These are phyloP conservation scores for Colletotrichum caudatum DNA, from an alignment of 2,329 filamentous ascomycete species.

Conservation along the genomic window DNA sequence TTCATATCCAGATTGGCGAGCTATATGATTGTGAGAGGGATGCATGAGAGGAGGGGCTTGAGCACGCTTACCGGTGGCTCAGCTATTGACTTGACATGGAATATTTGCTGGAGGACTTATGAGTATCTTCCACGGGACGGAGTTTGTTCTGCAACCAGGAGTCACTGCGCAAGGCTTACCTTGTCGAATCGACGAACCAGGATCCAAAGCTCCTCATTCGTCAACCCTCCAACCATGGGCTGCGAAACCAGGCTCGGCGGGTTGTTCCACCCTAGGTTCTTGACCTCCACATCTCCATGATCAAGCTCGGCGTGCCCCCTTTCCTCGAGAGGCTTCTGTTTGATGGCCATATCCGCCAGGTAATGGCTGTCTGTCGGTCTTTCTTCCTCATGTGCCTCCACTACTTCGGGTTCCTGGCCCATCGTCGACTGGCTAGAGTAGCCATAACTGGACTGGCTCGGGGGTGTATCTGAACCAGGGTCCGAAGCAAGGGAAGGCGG, in stretches of 20 bases:
- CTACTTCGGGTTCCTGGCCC: slow-evolving; percentile 47
- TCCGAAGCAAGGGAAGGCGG: background rate
- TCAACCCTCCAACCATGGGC: slow-evolving; percentile 74
- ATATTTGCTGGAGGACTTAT: slow-evolving; percentile 63
- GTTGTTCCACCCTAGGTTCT: slow-evolving; percentile 78
- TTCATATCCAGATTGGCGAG: slow-evolving; percentile 82
- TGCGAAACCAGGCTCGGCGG: slow-evolving; percentile 65
- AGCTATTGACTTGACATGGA: slow-evolving; percentile 75
- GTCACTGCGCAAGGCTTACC: slow-evolving; percentile 9
- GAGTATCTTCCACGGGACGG: slow-evolving; percentile 1
- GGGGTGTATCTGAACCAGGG: background rate
- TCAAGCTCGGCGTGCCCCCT: slow-evolving; percentile 61
- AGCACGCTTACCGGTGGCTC: slow-evolving; percentile 50
- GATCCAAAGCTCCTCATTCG: slow-evolving; percentile 80
- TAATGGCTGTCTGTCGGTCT: slow-evolving; percentile 53
- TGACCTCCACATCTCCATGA: slow-evolving; percentile 67
- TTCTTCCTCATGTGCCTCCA: slow-evolving; percentile 47
- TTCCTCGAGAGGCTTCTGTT: slow-evolving; percentile 49
- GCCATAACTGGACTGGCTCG: slow-evolving; percentile 22
- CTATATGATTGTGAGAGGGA: slow-evolving; percentile 15
- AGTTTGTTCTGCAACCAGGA: slow-evolving; percentile 33
- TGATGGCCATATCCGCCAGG: slow-evolving; percentile 50
- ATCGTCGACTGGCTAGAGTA: slow-evolving; percentile 38
- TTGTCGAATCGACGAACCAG: slow-evolving; percentile 81
- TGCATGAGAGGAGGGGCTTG: slow-evolving; percentile 54